Conservation (phyloP, 2,329 filamentous ascomycete species). For the Ilyonectria sp. region DNA sequence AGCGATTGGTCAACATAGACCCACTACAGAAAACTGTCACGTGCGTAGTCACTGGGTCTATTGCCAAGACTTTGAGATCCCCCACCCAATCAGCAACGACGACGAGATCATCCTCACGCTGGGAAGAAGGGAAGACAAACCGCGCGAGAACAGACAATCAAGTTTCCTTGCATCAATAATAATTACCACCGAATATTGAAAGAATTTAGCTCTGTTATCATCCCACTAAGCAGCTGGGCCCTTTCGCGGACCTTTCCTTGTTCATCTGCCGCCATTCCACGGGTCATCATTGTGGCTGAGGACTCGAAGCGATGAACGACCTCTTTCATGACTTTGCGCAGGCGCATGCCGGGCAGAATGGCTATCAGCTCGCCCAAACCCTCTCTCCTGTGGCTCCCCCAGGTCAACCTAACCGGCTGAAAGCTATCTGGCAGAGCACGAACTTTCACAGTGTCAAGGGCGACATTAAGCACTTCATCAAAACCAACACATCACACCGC, state of each 20-base stretch:
- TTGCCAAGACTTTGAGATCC: constrained; percentile 18
- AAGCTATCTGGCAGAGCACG: constrained; percentile 79
- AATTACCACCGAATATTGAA: constrained; percentile 22
- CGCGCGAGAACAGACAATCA: constrained; percentile 7
- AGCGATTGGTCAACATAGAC: constrained; percentile 51
- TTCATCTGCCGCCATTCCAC: constrained; percentile 7
- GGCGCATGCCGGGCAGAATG: constrained; percentile 76
- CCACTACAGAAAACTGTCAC: constrained; percentile 41
- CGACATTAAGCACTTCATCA: constrained; percentile 82
- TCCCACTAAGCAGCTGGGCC: background rate
- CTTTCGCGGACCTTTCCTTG: background rate
- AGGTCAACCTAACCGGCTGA: constrained; percentile 75
- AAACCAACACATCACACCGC: constrained; percentile 69
- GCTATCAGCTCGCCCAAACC: constrained; percentile 81
- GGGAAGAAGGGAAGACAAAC: constrained; percentile 24
- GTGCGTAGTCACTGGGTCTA: constrained; percentile 33
- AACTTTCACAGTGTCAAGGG: constrained; percentile 76
- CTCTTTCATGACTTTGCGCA: constrained; percentile 81
- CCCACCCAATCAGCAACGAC: constrained; percentile 45
- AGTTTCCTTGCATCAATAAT: constrained; percentile 20
- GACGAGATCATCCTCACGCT: constrained; percentile 13
- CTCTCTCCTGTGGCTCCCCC: constrained; percentile 79
- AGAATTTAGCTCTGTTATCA: constrained; percentile 11
- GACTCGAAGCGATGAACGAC: constrained; percentile 72
- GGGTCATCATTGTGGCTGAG: constrained; percentile 1